Conservation (phyloP, 2,329 filamentous ascomycete species). For the Colletotrichum truncatum region DNA sequence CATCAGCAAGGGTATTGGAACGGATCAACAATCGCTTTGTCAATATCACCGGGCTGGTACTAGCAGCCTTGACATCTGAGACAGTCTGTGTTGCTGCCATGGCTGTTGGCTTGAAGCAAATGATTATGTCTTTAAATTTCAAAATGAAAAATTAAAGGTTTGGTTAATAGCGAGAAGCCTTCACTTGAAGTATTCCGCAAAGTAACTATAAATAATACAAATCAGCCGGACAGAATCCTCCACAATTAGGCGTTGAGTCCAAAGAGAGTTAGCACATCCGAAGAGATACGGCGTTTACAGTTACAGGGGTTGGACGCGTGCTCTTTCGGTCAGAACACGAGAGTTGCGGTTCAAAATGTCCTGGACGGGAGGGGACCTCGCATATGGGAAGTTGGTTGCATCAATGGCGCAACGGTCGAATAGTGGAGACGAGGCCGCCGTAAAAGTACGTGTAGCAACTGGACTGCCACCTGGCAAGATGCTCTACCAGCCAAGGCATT, state of each 20-base stretch:
- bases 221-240: slow-evolving; percentile 1
- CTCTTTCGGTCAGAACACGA: background rate
- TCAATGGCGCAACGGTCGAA: background rate
- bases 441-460: too few species aligned
- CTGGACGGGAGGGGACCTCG: too few species aligned
- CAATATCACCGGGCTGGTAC: background rate
- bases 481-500: background rate
- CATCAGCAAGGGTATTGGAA: slow-evolving; percentile 16
- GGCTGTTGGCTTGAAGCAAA: background rate
- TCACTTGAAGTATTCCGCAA: background rate
- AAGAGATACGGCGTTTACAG: background rate
- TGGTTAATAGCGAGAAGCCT: background rate
- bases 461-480: background rate
- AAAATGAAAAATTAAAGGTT: background rate
- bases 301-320: background rate
- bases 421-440: background rate
- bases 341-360: background rate
- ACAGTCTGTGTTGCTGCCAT: slow-evolving; percentile 1
- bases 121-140: background rate
- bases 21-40: slow-evolving; percentile 17
- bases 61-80: background rate
- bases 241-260: background rate
- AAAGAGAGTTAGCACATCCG: slow-evolving; percentile 5
- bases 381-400: background rate
- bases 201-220: background rate